Conservation (phyloP, 73 alveolate genomes). For the Paramecium biaurelia region DNA sequence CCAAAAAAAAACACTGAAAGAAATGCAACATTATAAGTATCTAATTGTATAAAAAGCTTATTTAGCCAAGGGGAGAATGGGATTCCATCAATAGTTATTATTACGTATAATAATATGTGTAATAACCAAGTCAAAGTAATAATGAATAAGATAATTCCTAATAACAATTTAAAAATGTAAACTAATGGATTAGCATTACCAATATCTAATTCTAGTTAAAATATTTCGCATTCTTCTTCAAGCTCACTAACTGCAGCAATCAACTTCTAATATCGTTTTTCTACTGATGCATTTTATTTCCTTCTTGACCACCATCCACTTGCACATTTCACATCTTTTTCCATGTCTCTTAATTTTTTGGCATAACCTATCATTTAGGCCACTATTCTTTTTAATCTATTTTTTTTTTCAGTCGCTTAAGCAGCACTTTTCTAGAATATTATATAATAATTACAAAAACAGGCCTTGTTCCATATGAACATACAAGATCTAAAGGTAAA, state of each 20-base stretch:
- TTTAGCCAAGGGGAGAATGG: constrained; percentile 74
- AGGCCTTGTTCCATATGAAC: constrained; percentile 72
- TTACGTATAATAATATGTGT: constrained; percentile 61
- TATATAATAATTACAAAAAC: background rate
- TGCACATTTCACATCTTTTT: background rate
- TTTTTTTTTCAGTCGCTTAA: background rate
- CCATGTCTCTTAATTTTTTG: background rate
- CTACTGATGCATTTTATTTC: background rate
- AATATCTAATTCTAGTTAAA: background rate
- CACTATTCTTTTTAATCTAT: background rate
- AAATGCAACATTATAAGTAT: constrained; percentile 62
- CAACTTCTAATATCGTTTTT: background rate
- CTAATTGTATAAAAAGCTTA: constrained; percentile 66
- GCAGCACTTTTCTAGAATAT: constrained; percentile 1
- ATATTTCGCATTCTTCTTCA: constrained; percentile 59
- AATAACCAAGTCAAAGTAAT: constrained; percentile 60
- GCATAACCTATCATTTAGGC: constrained; percentile 12
- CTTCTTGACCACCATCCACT: constrained; percentile 39
- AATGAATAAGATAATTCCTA: constrained; percentile 52
- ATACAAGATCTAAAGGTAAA: constrained; percentile 74
- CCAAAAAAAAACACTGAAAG: constrained; percentile 71
- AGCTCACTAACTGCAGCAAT: background rate
- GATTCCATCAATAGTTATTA: constrained; percentile 51
- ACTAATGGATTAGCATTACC: constrained; percentile 10
- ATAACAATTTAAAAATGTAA: constrained; percentile 54